Evolutionary conservation across 768 basidiomycete genomes (phyloP), one percentile per base, ranked within the genome.

Genomic region (Rhodosporidiobolus odoratus): DNA sequence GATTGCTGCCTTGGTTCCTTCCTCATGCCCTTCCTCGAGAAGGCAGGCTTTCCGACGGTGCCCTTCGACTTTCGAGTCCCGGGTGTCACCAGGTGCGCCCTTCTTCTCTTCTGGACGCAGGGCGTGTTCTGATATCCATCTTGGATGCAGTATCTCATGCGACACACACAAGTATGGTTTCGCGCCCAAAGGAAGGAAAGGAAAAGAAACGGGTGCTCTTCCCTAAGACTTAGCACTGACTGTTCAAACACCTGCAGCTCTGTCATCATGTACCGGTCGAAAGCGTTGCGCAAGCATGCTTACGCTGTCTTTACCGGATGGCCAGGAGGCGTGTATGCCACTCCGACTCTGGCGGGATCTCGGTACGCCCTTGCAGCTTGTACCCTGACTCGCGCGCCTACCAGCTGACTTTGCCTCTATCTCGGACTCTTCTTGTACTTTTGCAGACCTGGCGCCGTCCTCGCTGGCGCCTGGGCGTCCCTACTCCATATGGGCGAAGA

Each of bases 121-220:
- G 12, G 48, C 48, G 21, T 7, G 27, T 23, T 27, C 25, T 45
- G 17, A 10, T 30, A 8, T 34, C 37, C 58, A 2, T n/a, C n/a
- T n/a, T n/a, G n/a, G n/a, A n/a, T n/a, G n/a, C 59, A 43, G 41
- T 43, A 91, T 97, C 65, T 93, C 91, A 70, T 96, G 94, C 79
- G 95, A 99, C 82, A 92, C 91, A 12, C 93, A 96, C 82, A 95
- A 95, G 68, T 69, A 95, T 80, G 93, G 91, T 27, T 96, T 95
- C 79, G 87, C 93, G 30, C 92, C 93, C 21, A 98, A 97, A 84
- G 94, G 88, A 62, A n/a, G n/a, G n/a, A n/a, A n/a, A n/a, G n/a
- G n/a, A n/a, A n/a, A n/a, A n/a, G n/a, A n/a, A n/a, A n/a, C n/a
- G n/a, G n/a, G n/a, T n/a, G n/a, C n/a, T n/a, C n/a, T n/a, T n/a